A percentile compares a stretch with the other conserved stretches of the same genome.
phyloP scores from a whole-genome alignment of 108 stramenopile genomes.

The Cyclotella distinguenda region DNA sequence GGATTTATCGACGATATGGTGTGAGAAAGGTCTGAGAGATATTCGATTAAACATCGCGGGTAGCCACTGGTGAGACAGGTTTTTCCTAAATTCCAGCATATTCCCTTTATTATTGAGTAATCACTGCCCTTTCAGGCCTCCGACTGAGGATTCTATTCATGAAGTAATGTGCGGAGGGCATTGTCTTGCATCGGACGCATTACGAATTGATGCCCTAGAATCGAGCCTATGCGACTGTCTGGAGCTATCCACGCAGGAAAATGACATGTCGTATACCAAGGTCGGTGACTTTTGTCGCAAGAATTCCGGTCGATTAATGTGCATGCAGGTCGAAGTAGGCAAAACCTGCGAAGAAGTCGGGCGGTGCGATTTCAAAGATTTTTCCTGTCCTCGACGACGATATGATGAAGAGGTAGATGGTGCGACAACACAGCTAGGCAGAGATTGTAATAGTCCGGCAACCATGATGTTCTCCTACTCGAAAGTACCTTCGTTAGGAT shows the following conservation, averaged over 20 bases:
- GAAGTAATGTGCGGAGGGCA: constrained; percentile 19
- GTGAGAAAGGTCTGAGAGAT: neutral
- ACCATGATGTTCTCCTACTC: neutral
- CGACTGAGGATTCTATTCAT: constrained; percentile 1
- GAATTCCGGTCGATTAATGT: constrained; percentile 8
- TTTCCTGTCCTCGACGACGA: neutral
- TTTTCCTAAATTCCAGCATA: neutral
- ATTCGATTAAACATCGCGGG: neutral
- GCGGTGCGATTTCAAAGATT: constrained; percentile 6
- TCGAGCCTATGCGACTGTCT: constrained; percentile 12
- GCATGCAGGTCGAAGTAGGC: neutral
- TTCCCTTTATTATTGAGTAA: neutral
- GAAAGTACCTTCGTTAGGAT: neutral
- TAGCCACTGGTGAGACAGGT: constrained; percentile 7
- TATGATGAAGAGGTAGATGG: constrained; percentile 9
- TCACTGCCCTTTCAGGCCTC: neutral
- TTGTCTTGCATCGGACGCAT: constrained; percentile 18
- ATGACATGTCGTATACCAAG: neutral
- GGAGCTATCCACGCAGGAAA: constrained; percentile 6
- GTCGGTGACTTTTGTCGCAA: constrained; percentile 16
- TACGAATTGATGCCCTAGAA: neutral
- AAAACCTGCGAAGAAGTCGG: neutral
- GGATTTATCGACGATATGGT: constrained; percentile 20
- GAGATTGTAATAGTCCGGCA: constrained; percentile 5
- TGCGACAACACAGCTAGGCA: constrained; percentile 8